A percentile compares a stretch with the other conserved stretches of the same genome.
These are phyloP conservation scores for Phlebiopsis flavidoalba DNA, from an alignment of 768 basidiomycete species.

Conservation along the genomic window DNA sequence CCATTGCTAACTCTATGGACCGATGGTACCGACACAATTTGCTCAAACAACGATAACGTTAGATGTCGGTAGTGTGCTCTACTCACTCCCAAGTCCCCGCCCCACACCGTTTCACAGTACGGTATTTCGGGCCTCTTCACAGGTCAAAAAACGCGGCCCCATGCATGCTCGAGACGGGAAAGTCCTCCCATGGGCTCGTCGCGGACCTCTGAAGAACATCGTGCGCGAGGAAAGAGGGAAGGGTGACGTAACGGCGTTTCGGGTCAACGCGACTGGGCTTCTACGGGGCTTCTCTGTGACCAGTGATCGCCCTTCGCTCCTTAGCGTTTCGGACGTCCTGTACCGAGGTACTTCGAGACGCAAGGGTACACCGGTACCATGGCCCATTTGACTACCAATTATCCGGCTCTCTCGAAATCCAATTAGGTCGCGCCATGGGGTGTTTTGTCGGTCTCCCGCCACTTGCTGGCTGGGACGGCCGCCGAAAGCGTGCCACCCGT, in stretches of 20 bases:
- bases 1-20: no score
- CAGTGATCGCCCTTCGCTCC: slow-evolving; percentile 4
- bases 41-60: no score
- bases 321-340: slow-evolving; percentile 70
- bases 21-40: no score
- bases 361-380: no score
- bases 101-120: slow-evolving; percentile 5
- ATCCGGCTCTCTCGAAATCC: no score
- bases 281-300: no score
- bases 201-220: slow-evolving; percentile 80
- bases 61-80: slow-evolving; percentile 80
- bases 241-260: slow-evolving; percentile 56
- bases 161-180: slow-evolving; percentile 95
- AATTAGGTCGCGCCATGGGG: no score
- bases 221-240: slow-evolving; percentile 91
- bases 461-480: no score
- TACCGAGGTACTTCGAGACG: slow-evolving; percentile 82
- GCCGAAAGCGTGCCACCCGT: no score
- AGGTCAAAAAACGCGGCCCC: slow-evolving; percentile 99
- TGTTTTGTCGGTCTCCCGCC: no score
- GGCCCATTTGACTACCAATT: not conserved
- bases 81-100: not conserved
- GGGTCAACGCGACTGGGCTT: slow-evolving; percentile 14
- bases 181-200: slow-evolving; percentile 68
- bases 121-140: slow-evolving; percentile 7